These are phyloP conservation scores for Gaeumannomyces sp. DNA, from an alignment of 2,329 filamentous ascomycete genomes.

Conservation along the genomic window DNA sequence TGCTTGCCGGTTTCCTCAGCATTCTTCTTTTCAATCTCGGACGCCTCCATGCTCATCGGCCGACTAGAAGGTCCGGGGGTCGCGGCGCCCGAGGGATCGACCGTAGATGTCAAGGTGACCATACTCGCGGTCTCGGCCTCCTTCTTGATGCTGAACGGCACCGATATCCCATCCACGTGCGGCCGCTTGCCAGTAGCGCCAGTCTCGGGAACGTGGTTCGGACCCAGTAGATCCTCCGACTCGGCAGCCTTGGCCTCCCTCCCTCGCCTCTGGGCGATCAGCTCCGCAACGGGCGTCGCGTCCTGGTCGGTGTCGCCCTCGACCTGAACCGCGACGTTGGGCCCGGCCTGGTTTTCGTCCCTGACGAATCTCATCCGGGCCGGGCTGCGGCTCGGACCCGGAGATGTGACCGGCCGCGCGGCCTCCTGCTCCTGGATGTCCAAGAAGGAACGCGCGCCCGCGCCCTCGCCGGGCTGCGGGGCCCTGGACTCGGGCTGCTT, in stretches of 20 bases:
- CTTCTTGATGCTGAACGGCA: slow-evolving; percentile 64
- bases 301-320: slow-evolving; percentile 23
- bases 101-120: slow-evolving; percentile 52
- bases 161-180: slow-evolving; percentile 59
- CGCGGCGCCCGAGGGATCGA: slow-evolving; percentile 20
- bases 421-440: slow-evolving; percentile 35
- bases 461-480: slow-evolving; percentile 34
- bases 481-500: slow-evolving; percentile 27
- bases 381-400: slow-evolving; percentile 27
- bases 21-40: not conserved
- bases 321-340: slow-evolving; percentile 12
- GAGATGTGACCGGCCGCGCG: slow-evolving; percentile 15
- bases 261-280: slow-evolving; percentile 36
- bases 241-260: slow-evolving; percentile 22
- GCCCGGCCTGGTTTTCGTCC: slow-evolving; percentile 44
- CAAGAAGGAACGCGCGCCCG: slow-evolving; percentile 34
- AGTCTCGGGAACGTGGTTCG: slow-evolving; percentile 37
- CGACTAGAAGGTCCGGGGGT: slow-evolving; percentile 23
- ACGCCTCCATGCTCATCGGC: slow-evolving; percentile 26
- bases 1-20: not conserved
- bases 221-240: slow-evolving; percentile 31
- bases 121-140: slow-evolving; percentile 64
- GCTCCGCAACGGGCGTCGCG: slow-evolving; percentile 35
- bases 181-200: slow-evolving; percentile 56
- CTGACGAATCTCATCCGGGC: slow-evolving; percentile 41